Evolutionary conservation across 1,284 basidiomycete genomes (phyloP), one percentile per base, ranked within the genome.

Genomic region (Mycosarcoma maydis): DNA sequence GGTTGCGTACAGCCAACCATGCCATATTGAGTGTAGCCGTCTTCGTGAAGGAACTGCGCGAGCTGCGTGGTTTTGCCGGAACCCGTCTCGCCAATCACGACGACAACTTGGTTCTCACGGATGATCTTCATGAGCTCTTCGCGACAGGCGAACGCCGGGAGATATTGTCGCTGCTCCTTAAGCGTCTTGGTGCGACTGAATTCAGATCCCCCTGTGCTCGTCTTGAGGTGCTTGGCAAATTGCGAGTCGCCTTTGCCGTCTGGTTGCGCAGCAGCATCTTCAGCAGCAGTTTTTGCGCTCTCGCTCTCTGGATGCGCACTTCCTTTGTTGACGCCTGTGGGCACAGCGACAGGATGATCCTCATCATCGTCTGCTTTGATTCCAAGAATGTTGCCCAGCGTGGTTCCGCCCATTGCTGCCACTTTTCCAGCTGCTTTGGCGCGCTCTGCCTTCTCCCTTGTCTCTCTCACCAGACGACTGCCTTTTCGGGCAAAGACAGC

Each of bases 401-500:
- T 87, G 0, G 95, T 98, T 6, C 96, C 96, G 23, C 92, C 92
- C 13, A 98, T 85, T 0, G 90, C 89, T 8, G 95, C 94, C 3
- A 97, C 87, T 82, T 97, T 98, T 6, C 94, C 94, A 0, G 96
- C 94, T 6, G 84, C 86, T 47, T 77, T 79, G 8, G 75, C 64
- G 14, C 96, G 87, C 82, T 99, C 96, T 1, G 94, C 91, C 81
- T 95, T 91, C 79, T 97, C 95, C 42, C 96, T 87, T 80, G 95
- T 92, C 84, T 98, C 96, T 68, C 91, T 90, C 6, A 99, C 94
- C 9, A 99, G 86, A 0, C 89, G 85, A 68, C 92, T 94, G 2
- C 96, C 96, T 81, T 99, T 98, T 82, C 94, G 93, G 8, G 92
- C 89, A 83, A 98, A 99, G 9, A 93, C 82, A 7, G 96, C 96